Evolutionary conservation across 2,329 filamentous ascomycete species (phyloP), one percentile per base, ranked within the genome.

Genomic region (Colletotrichum neosansevieriae): DNA sequence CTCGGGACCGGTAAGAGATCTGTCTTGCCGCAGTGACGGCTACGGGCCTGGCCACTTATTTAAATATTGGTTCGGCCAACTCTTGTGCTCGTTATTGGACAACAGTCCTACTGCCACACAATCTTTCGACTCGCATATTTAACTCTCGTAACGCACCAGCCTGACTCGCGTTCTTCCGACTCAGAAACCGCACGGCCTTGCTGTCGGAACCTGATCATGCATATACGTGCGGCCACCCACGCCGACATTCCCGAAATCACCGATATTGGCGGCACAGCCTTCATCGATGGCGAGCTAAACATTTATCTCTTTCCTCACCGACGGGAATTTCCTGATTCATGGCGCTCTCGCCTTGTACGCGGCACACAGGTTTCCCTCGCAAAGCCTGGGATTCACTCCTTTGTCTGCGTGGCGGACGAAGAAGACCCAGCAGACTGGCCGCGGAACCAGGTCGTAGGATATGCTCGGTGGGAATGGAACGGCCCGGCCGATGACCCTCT

Each of bases 361-460:
- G 21, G 7, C 15, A 29, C 29, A n/a, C 29, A 49, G 4, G 0
- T 2, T 3, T 19, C 15, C 24, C 36, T 61, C 2, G 45, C 38
- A 1, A 61, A 51, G 17, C 58, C 58, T 11, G 47, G 58, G 2
- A 13, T 44, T 17, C 12, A 61, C 12, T n/a, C 32, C 1, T 44
- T 61, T 47, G 47, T 61, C 36, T 61, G 58, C 58, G 47, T 61
- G 11, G 44, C 36, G 7, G 58, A 61, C 4, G 21, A 53, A 9
- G 36, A 61, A 12, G 58, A 61, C 58, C 58, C 34, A 5, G 15
- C 58, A 19, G 58, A 51, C n/a, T 61, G 47, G 58, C 47, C 47
- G 36, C 58, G 47, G 5, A 34, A 11, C 15, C 15, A 44, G 0
- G 12, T 61, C 4, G n/a, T 61, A 1, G 58, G 58, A 1, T 51